Percentiles rank a stretch among this genome's conserved stretches.
These are phyloP conservation scores for Senecio squalidus DNA, from an alignment of 140 eudicot species.

Conservation along the genomic window DNA sequence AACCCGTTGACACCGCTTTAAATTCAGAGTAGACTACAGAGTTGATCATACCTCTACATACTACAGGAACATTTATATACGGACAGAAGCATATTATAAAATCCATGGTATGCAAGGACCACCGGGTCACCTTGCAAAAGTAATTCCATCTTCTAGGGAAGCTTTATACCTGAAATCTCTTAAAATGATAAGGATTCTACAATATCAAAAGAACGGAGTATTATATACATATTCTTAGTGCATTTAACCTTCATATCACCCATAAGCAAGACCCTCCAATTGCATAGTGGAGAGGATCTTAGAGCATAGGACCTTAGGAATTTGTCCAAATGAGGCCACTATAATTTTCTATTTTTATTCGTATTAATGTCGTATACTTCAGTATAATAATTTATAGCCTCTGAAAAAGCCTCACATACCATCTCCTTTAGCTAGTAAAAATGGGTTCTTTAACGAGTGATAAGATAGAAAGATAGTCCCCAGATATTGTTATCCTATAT, in stretches of 20 bases:
- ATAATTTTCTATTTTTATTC: slow-evolving; percentile 10
- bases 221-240: slow-evolving; percentile 26
- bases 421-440: slow-evolving; percentile 23
- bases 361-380: background rate
- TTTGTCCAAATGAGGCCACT: slow-evolving; percentile 27
- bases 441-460: slow-evolving; percentile 13
- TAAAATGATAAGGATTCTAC: slow-evolving; percentile 52
- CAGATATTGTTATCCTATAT: slow-evolving; percentile 13
- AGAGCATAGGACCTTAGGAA: slow-evolving; percentile 28
- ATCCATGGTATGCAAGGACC: no score
- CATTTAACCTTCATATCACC: slow-evolving; percentile 27
- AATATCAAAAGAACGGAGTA: slow-evolving; percentile 22
- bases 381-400: slow-evolving; percentile 3
- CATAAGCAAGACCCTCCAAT: slow-evolving; percentile 39
- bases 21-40: no score
- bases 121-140: no score
- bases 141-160: slow-evolving; percentile 27
- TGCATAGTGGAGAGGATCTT: slow-evolving; percentile 25
- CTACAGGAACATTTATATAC: no score
- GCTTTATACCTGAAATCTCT: slow-evolving; percentile 26
- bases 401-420: slow-evolving; percentile 20
- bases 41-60: no score
- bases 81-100: no score
- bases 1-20: no score
- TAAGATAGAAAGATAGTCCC: slow-evolving; percentile 22